Evolutionary conservation across 768 basidiomycete genomes (phyloP).

Genomic region (Pholiota microspora): DNA sequence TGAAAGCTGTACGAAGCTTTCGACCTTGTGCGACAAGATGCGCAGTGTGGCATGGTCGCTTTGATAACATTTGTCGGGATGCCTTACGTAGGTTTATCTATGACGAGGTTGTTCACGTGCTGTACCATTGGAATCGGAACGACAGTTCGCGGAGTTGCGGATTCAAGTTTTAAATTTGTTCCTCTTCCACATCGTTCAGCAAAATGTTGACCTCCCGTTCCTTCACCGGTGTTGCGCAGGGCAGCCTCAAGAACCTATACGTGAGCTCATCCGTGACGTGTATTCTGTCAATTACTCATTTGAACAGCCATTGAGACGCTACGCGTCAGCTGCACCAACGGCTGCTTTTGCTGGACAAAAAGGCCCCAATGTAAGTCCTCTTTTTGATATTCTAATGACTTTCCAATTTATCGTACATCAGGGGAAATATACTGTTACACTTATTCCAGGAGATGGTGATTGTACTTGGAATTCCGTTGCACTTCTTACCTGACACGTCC

Average conservation of each 20-base stretch:
- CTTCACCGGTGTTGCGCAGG: constrained; percentile 53
- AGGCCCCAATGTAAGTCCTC: constrained; percentile 69
- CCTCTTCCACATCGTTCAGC: constrained; percentile 20
- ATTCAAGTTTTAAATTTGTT: constrained; percentile 17
- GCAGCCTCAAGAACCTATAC: constrained; percentile 45
- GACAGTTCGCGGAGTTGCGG: background rate
- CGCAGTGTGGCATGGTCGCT: background rate
- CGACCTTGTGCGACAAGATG: background rate
- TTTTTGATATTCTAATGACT: background rate
- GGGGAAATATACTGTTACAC: constrained; percentile 96
- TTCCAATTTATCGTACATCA: constrained; percentile 25
- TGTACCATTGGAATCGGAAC: background rate
- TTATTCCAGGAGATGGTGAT: constrained; percentile 94
- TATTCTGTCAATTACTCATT: constrained; percentile 9
- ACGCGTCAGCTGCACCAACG: constrained; percentile 79
- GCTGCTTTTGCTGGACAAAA: constrained; percentile 91
- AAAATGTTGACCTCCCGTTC: constrained; percentile 63
- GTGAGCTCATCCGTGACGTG: constrained; percentile 34
- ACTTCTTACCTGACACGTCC: constrained; percentile 13
- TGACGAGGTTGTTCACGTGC: background rate
- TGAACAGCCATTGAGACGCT: constrained; percentile 52
- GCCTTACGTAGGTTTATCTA: background rate
- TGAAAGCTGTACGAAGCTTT: too few relatives aligned
- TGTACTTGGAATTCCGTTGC: background rate
- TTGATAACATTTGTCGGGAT: too few relatives aligned